Base-by-base conservation (phyloP, 805 yeast species). In the Teunomyces panamensis region DNA sequence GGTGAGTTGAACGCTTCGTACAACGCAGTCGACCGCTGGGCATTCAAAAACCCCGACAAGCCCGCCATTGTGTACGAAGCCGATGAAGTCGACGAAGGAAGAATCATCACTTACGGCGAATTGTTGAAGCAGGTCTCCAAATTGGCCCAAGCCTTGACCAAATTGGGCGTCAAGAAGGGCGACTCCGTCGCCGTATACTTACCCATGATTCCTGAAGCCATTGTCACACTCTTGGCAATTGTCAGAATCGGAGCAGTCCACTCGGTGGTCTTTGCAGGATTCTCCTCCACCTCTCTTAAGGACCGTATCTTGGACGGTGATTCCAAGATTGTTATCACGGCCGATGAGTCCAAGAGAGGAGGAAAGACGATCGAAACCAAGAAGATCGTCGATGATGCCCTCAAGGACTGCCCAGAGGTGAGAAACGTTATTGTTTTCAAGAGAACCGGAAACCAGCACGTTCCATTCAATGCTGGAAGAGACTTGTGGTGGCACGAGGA, bases 401-500 rank as follows among this genome's bases (percentile, higher is more conserved):
- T 92, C 60, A 78, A 78, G 70, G 69, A 81, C 61, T 73, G 92
- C 73, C 84, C 87, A 69, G 59, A 72, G 64, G 96, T 94, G 43
- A 76, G 84, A 59, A 85, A 90, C 55, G 96, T 91, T 39, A 74
- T 94, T 44, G 97, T 94, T 34, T 87, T 80, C 77, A 80, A 85
- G 73, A 84, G 99, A 73, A 91, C 97, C 29, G 96, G 94, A 50
- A 78, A 80, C 58, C 71, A 76, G 48, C 81, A 78, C 49, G 83
- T 89, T 52, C 85, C 87, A 51, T 84, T 88, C 83, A 75, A 77
- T 53, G 74, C 77, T 39, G 90, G 85, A 48, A 84, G 98, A 68
- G 99, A 94, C 70, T 81, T 78, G 66, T 89, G 92, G 91, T 94
- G 98, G 97, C 92, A 91, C 64, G 96, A 89, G 61, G 96, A 89